phyloP scores from a whole-genome alignment of 2,329 filamentous ascomycete species.

The Penicillium sp. region DNA sequence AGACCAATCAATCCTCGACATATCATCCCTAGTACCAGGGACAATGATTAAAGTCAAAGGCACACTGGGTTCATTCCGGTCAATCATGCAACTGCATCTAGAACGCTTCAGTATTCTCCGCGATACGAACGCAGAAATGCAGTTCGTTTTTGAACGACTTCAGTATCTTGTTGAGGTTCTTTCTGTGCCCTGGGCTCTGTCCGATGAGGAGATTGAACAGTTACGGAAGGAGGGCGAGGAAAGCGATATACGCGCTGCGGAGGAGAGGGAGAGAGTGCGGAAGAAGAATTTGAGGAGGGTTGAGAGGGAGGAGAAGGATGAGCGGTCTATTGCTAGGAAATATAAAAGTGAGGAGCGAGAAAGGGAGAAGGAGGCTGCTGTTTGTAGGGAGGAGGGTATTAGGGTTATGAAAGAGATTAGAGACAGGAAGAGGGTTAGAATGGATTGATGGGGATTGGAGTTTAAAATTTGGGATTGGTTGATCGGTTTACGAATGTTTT shows the following conservation, averaged over 20 bases:
- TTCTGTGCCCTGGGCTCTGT: constrained; percentile 54
- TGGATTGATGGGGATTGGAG: neutral
- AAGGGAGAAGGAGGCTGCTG: constrained; percentile 34
- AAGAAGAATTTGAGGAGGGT: constrained; percentile 24
- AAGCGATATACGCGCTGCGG: constrained; percentile 39
- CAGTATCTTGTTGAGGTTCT: constrained; percentile 53
- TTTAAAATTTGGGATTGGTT: neutral
- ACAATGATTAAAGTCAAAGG: constrained; percentile 58
- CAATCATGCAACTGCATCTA: constrained; percentile 53
- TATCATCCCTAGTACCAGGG: constrained; percentile 50
- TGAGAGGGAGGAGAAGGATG: constrained; percentile 40
- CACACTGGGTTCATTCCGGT: constrained; percentile 53
- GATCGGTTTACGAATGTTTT: neutral
- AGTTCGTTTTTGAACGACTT: constrained; percentile 53
- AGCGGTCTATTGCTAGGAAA: constrained; percentile 31
- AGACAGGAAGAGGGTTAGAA: neutral
- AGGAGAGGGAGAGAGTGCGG: constrained; percentile 36
- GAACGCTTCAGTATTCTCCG: constrained; percentile 52
- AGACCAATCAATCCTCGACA: constrained; percentile 43
- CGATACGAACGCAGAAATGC: constrained; percentile 56
- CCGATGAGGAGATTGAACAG: constrained; percentile 41
- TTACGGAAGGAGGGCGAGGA: constrained; percentile 44
- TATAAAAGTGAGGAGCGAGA: constrained; percentile 44
- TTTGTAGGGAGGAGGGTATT: constrained; percentile 31
- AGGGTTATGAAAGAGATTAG: constrained; percentile 24